phyloP scores from a whole-genome alignment of 2,329 filamentous ascomycete genomes.

The Fusarium tricinctum region DNA sequence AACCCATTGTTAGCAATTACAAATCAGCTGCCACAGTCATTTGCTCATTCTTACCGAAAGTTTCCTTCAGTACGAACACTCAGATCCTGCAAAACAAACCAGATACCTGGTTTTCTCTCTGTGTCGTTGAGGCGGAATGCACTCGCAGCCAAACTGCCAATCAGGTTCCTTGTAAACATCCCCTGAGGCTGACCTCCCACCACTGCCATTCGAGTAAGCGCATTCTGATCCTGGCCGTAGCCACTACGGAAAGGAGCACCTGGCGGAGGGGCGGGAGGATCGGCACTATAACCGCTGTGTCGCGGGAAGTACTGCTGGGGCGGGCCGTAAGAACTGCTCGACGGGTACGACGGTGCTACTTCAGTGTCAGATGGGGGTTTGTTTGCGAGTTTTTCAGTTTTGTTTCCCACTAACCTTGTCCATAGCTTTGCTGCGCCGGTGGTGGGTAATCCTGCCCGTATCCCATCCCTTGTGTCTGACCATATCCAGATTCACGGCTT shows the following conservation, averaged over 20 bases:
- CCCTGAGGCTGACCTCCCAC: conserved; percentile 72
- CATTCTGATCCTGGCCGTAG: conserved; percentile 52
- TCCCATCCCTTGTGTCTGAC: conserved; percentile 47
- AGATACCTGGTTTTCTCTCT: conserved; percentile 86
- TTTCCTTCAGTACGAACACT: conserved; percentile 93
- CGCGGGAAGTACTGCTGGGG: conserved; percentile 57
- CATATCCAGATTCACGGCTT: conserved; percentile 55
- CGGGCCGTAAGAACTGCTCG: conserved; percentile 54
- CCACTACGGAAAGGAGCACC: conserved; percentile 50
- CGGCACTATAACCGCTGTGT: conserved; percentile 52
- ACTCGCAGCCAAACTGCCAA: conserved; percentile 90
- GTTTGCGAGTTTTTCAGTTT: neutral
- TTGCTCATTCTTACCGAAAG: conserved; percentile 76
- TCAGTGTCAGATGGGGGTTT: conserved; percentile 9
- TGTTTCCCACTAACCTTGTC: conserved; percentile 50
- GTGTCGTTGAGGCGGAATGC: conserved; percentile 87
- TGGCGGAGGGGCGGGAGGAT: conserved; percentile 48
- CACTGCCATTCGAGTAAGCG: conserved; percentile 54
- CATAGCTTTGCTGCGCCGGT: conserved; percentile 49
- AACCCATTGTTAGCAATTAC: conserved; percentile 35
- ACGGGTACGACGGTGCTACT: conserved; percentile 51
- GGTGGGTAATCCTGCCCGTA: conserved; percentile 55
- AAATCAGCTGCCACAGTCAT: neutral
- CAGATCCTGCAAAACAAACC: conserved; percentile 96
- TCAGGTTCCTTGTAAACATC: conserved; percentile 95